Conservation (phyloP, 176 grass and related monocot species). For the Avena sativa region DNA sequence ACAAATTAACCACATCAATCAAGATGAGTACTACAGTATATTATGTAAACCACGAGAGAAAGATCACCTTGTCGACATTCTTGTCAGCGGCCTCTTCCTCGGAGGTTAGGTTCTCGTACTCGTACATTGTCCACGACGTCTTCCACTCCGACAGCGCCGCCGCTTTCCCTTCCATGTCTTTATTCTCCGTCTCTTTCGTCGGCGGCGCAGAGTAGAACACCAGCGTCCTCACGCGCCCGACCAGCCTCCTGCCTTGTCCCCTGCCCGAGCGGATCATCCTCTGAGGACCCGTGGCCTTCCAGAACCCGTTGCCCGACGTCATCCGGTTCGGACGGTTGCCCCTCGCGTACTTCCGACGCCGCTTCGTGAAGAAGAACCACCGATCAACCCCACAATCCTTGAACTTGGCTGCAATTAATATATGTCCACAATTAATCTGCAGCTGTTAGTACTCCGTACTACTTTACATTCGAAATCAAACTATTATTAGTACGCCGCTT, state of each 20-base stretch:
- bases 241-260: neutral
- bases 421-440: too few relatives aligned
- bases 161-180: neutral
- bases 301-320: constrained; percentile 7
- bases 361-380: constrained; percentile 46
- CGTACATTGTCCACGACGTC: constrained; percentile 47
- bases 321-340: constrained; percentile 37
- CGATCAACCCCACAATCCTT: neutral
- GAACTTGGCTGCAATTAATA: neutral
- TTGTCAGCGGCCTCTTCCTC: neutral
- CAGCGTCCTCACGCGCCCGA: constrained; percentile 16
- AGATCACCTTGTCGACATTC: neutral
- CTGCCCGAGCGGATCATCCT: neutral
- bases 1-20: neutral
- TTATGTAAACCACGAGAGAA: too few relatives aligned
- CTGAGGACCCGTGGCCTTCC: constrained; percentile 44
- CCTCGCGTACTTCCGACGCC: neutral
- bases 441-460: too few relatives aligned
- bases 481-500: too few relatives aligned
- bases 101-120: constrained; percentile 38
- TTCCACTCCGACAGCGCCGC: neutral
- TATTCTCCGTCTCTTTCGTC: neutral
- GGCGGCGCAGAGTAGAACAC: constrained; percentile 37
- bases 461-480: too few relatives aligned
- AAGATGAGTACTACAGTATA: too few relatives aligned